Conservation (phyloP, 2,329 filamentous ascomycete genomes). For the Xylaria sp. region DNA sequence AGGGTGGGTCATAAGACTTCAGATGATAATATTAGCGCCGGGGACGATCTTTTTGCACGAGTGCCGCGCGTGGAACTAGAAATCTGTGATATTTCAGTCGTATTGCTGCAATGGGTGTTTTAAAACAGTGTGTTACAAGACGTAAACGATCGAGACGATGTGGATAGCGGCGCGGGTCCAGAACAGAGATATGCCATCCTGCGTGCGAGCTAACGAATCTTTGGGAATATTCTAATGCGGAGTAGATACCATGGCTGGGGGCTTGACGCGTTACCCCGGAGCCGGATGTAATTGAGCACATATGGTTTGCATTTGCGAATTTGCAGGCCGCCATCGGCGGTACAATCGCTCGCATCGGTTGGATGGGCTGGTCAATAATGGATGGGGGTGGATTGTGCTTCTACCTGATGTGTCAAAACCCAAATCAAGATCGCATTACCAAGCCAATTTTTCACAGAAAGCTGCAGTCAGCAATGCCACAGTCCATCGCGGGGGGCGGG, state of each 20-base stretch:
- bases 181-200: background rate
- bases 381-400: conserved; percentile 26
- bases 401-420: conserved; percentile 25
- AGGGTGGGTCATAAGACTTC: background rate
- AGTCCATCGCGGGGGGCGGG: conserved; percentile 15
- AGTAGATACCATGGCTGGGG: background rate
- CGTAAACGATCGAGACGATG: background rate
- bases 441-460: conserved; percentile 14
- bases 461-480: conserved; percentile 36
- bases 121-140: background rate
- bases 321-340: conserved; percentile 30
- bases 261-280: background rate
- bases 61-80: background rate
- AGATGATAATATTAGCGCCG: background rate
- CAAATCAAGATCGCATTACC: conserved; percentile 26
- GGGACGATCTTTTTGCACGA: too few species aligned
- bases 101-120: background rate
- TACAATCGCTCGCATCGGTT: conserved; percentile 12
- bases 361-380: conserved; percentile 10
- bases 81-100: conserved; percentile 2
- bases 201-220: conserved; percentile 1
- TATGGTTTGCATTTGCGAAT: conserved; percentile 7
- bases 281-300: background rate
- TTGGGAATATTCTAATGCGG: background rate
- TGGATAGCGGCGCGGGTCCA: background rate